Conservation (phyloP, 371 early-diverging fungal species). For the Smittium culicis region DNA sequence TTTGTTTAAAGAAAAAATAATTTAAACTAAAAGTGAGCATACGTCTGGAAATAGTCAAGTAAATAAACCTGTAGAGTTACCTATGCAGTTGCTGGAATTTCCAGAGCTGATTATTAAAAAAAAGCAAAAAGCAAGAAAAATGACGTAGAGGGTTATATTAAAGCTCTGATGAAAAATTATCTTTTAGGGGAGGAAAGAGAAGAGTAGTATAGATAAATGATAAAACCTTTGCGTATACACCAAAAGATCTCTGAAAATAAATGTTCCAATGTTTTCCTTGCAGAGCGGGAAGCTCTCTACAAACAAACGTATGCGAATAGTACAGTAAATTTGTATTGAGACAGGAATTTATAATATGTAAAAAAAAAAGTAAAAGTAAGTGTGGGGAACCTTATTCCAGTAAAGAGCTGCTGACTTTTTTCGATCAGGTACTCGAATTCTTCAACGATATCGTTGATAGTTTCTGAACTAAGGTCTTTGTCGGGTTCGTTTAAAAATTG, state of each 20-base stretch:
- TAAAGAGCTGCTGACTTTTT: conserved; percentile 89
- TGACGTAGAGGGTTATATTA: too few relatives aligned
- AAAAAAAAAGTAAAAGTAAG: background rate
- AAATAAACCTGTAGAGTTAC: background rate
- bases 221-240: conserved; percentile 65
- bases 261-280: conserved; percentile 65
- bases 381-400: conserved; percentile 66
- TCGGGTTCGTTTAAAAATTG: background rate
- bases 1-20: too few relatives aligned
- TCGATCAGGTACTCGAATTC: conserved; percentile 91
- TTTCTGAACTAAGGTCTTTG: conserved; percentile 12
- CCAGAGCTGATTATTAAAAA: conserved; percentile 87
- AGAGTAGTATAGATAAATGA: too few relatives aligned
- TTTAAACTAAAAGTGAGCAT: too few relatives aligned
- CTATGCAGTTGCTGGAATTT: conserved; percentile 85
- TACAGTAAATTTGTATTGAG: too few relatives aligned
- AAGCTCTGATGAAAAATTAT: too few relatives aligned
- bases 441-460: conserved; percentile 40
- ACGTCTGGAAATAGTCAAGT: background rate
- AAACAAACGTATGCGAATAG: conserved; percentile 10
- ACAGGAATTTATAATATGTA: too few relatives aligned
- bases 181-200: too few relatives aligned
- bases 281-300: conserved; percentile 54
- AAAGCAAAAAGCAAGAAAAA: too few relatives aligned
- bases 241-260: conserved; percentile 93